Percentiles rank a stretch among this genome's conserved stretches.
Evolutionary conservation across 1,284 basidiomycete genomes (phyloP).

Genomic region (Melampsora larici-populina): DNA sequence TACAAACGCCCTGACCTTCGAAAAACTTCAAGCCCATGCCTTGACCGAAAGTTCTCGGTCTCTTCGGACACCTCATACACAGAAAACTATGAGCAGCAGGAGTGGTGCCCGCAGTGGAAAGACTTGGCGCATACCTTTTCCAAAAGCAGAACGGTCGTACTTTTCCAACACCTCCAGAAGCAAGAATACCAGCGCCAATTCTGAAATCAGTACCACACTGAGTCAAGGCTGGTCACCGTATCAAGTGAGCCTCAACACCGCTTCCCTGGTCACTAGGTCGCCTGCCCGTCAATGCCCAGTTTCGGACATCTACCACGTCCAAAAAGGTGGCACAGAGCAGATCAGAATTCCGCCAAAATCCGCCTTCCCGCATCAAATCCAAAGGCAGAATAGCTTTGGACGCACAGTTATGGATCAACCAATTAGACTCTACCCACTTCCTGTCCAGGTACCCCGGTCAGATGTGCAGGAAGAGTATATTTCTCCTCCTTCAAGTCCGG

Average conservation of each 20-base stretch:
- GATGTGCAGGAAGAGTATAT: background rate
- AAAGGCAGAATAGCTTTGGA: background rate
- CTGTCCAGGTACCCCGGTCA: slow-evolving; percentile 10
- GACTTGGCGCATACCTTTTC: background rate
- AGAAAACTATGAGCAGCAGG: slow-evolving; percentile 1
- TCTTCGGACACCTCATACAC: background rate
- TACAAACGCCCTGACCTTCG: slow-evolving; percentile 19
- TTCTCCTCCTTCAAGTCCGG: background rate
- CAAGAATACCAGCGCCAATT: slow-evolving; percentile 5
- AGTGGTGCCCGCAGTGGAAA: slow-evolving; percentile 11
- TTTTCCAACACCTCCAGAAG: slow-evolving; percentile 19
- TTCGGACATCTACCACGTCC: background rate
- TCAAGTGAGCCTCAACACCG: slow-evolving; percentile 21
- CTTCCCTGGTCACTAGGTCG: slow-evolving; percentile 1
- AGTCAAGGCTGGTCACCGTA: slow-evolving; percentile 19
- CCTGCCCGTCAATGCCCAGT: slow-evolving; percentile 13
- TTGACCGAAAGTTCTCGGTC: background rate
- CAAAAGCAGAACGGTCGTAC: slow-evolving; percentile 4
- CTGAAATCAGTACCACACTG: slow-evolving; percentile 5
- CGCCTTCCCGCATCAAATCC: background rate
- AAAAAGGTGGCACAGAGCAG: background rate
- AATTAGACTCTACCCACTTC: slow-evolving; percentile 14
- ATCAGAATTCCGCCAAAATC: slow-evolving; percentile 1
- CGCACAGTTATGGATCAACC: background rate
- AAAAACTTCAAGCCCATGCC: slow-evolving; percentile 29